These are phyloP conservation scores for Lonicera japonica DNA, from an alignment of 129 eudicot species.

Conservation along the genomic window DNA sequence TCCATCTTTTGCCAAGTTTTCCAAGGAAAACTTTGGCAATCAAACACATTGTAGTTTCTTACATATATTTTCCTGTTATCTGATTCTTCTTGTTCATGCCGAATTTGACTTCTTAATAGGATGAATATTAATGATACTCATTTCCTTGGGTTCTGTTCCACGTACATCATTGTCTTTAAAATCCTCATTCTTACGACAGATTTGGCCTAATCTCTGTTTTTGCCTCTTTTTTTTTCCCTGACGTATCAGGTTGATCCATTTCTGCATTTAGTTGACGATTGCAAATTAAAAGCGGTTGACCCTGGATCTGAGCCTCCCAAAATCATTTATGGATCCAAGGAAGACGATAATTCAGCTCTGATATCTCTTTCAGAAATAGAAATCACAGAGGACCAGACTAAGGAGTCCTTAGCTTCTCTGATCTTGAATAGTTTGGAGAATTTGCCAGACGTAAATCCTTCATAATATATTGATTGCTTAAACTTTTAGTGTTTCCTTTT, in stretches of 20 bases:
- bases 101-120: no score
- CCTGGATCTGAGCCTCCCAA: constrained; percentile 22
- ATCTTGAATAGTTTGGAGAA: constrained; percentile 55
- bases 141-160: not conserved
- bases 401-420: constrained; percentile 54
- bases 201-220: not conserved
- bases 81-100: not conserved
- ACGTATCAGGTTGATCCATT: constrained; percentile 70
- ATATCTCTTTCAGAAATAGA: constrained; percentile 51
- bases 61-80: not conserved
- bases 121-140: not conserved
- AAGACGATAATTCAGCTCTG: constrained; percentile 73
- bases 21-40: no score
- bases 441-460: constrained; percentile 46
- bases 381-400: constrained; percentile 53
- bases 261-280: constrained; percentile 63
- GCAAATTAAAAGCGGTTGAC: constrained; percentile 53
- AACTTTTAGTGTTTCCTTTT: not conserved
- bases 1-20: no score
- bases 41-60: not conserved
- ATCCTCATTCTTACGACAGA: not conserved
- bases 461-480: not conserved
- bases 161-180: not conserved
- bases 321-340: constrained; percentile 62
- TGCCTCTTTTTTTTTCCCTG: not conserved